Percentiles rank a stretch among this genome's conserved stretches.
Evolutionary conservation across 192 early-diverging fungal genomes (phyloP).

Genomic region (Dispira simplex): DNA sequence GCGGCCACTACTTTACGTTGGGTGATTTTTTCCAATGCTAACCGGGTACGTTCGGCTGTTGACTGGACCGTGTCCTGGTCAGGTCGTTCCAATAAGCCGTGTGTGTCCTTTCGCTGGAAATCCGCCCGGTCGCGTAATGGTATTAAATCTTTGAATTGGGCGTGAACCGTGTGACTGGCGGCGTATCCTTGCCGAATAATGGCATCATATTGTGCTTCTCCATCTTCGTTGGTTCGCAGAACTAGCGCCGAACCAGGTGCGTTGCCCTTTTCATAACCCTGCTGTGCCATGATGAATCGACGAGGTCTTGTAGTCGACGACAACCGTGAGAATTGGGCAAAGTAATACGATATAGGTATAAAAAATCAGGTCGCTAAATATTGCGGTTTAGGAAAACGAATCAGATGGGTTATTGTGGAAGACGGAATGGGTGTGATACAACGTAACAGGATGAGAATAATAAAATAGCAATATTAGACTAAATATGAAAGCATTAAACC

Average conservation of each 20-base stretch:
- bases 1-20: slow-evolving; percentile 54
- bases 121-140: slow-evolving; percentile 51
- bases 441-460: no score
- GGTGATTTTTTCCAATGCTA: slow-evolving; percentile 77
- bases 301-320: no score
- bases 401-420: no score
- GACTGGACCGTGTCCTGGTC: slow-evolving; percentile 58
- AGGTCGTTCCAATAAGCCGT: slow-evolving; percentile 59
- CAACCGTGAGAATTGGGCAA: no score
- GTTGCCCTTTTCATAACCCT: slow-evolving; percentile 6
- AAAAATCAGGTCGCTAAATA: no score
- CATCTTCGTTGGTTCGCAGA: slow-evolving; percentile 78
- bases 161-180: slow-evolving; percentile 60
- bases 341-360: no score
- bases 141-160: slow-evolving; percentile 65
- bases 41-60: slow-evolving; percentile 75
- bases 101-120: slow-evolving; percentile 37
- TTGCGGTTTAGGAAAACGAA: no score
- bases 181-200: slow-evolving; percentile 65
- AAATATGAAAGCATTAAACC: no score
- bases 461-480: no score
- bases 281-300: no score
- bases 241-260: slow-evolving; percentile 41
- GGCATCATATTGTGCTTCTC: slow-evolving; percentile 80
- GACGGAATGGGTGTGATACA: no score